A percentile compares a stretch with the other conserved stretches of the same genome.
Evolutionary conservation across 306 rosid species (phyloP).

Genomic region (Senna siamea): DNA sequence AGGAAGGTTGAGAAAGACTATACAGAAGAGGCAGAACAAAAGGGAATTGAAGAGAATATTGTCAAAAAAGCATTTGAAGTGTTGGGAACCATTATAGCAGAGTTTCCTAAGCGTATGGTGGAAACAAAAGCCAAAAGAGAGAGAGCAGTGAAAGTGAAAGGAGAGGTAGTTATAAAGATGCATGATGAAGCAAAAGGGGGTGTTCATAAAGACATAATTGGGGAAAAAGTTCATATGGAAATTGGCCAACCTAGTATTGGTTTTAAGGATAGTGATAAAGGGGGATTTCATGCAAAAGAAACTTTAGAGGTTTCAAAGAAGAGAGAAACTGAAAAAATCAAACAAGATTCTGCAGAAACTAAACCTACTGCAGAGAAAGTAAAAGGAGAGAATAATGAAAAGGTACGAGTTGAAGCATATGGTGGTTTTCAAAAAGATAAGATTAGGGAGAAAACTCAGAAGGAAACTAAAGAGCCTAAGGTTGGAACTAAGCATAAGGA

Average conservation of each 20-base stretch:
- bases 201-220: background rate
- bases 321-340: background rate
- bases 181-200: constrained; percentile 18
- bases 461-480: constrained; percentile 30
- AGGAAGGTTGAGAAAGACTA: background rate
- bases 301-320: constrained; percentile 4
- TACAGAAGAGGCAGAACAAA: constrained; percentile 1
- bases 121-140: background rate
- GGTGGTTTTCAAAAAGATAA: background rate
- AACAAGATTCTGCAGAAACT: constrained; percentile 14
- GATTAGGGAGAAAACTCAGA: background rate
- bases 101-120: background rate
- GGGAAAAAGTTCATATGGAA: constrained; percentile 20
- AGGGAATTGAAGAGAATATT: constrained; percentile 10
- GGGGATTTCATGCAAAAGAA: constrained; percentile 8
- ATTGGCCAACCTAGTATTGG: constrained; percentile 15
- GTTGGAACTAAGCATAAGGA: constrained; percentile 13
- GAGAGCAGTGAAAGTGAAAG: background rate
- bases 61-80: constrained; percentile 4
- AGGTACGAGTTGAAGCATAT: constrained; percentile 25
- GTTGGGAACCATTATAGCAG: background rate
- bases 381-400: constrained; percentile 10
- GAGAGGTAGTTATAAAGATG: background rate
- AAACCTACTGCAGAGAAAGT: no score
- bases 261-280: background rate